Evolutionary conservation across 257 asterid genomes (phyloP), one percentile per base, ranked within the genome.

Genomic region (Cynanchum wilfordii): DNA sequence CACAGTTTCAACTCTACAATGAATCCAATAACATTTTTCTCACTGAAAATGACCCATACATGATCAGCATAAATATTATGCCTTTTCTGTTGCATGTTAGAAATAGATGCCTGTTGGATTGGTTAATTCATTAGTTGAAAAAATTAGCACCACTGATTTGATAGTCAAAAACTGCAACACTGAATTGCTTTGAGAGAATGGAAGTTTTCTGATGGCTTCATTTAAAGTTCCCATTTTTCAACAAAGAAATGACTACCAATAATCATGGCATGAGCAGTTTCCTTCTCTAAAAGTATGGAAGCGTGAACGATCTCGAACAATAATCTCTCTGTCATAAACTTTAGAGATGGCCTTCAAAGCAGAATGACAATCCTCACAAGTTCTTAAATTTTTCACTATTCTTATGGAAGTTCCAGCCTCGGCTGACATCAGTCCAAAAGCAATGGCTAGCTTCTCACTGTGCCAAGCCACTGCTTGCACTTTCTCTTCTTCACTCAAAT

Each of bases 401-500:
- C 79, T 68, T 12, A 87, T 79, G 25, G 75, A 77, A 71, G 81
- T 78, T 69, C 79, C 75, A 13, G 83, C 76, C 25, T 4, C 47
- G 57, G 83, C 83, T 64, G 66, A 75, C 87, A 87, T 81, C 52
- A 88, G 73, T 50, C 87, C 94, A 79, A 83, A 87, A 3, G 88
- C 87, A 72, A 86, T 20, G 7, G 92, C 95, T 68, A 89, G 81
- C 81, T 87, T 89, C 73, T 90, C 92, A 71, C 92, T 84, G 66
- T 89, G 95, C 92, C 82, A 91, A 57, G 86, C 85, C 38, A 88
- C 89, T 25, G 92, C 89, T 75, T 86, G 80, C 76, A 76, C 89
- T 79, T 86, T 87, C 73, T 89, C 95, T 75, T 86, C 87, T 66
- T 87, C 92, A 12, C 83, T 74, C 25, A 88, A 67, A 77, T 87